Evolutionary conservation across 176 grass and related monocot species (phyloP).

Genomic region (Hordeum vulgare): MorexV3_pseudomolecules_assembly NC_058523.1:9098407-9098906

Average conservation of each 20-base stretch:
- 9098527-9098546: not conserved
- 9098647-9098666: not conserved
- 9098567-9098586: not conserved
- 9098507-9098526: not conserved
- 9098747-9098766: not conserved
- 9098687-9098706: not conserved
- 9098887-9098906: not conserved
- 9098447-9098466: not conserved
- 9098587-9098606: not conserved
- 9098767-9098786: not conserved
- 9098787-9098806: not conserved
- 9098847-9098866: not conserved
- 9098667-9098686: not conserved
- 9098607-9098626: not conserved
- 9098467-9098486: not conserved
- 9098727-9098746: not conserved
- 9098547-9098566: not conserved
- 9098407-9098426: not conserved
- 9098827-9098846: not conserved
- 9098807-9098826: not conserved
- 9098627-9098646: not conserved
- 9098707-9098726: not conserved
- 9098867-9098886: not conserved
- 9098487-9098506: not conserved
- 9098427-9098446: not conserved